A percentile compares a stretch with the other conserved stretches of the same genome.
These are phyloP conservation scores for Cylindrodendrum hubeiense DNA, from an alignment of 2,329 filamentous ascomycete species.

Conservation along the genomic window DNA sequence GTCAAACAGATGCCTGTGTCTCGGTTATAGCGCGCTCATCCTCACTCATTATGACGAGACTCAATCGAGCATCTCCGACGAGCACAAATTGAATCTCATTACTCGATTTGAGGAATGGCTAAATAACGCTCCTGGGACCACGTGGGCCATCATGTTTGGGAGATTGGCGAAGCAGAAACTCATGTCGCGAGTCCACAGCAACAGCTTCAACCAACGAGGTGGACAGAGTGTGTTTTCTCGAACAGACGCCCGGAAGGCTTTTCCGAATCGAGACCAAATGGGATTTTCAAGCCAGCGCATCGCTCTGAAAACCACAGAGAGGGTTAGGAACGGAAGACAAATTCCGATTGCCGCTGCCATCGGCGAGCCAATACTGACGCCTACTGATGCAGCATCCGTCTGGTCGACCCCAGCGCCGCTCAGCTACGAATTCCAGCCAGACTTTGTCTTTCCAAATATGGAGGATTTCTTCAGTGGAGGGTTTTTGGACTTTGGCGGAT, in stretches of 20 bases:
- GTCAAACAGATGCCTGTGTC: neutral
- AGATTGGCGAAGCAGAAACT: conserved; percentile 9
- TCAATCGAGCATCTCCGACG: neutral
- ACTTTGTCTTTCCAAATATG: neutral
- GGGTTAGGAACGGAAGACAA: neutral
- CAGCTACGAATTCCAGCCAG: neutral
- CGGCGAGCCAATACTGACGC: neutral
- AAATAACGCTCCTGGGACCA: neutral
- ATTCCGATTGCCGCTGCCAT: no score
- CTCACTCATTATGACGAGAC: conserved; percentile 8
- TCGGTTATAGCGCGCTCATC: conserved; percentile 7
- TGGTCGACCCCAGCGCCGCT: neutral
- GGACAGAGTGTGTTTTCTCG: neutral
- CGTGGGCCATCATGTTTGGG: conserved; percentile 6
- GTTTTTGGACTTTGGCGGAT: neutral
- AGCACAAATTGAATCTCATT: neutral
- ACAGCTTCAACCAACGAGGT: neutral
- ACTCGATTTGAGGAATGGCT: conserved; percentile 7
- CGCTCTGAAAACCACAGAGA: neutral
- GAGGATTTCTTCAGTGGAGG: neutral
- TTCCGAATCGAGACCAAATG: neutral
- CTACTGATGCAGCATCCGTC: neutral
- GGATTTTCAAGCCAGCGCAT: neutral
- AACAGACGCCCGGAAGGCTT: no score
- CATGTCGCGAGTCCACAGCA: neutral